Evolutionary conservation across 1,284 basidiomycete genomes (phyloP), one percentile per base, ranked within the genome.

Genomic region (Tylopilus orsonianus): DNA sequence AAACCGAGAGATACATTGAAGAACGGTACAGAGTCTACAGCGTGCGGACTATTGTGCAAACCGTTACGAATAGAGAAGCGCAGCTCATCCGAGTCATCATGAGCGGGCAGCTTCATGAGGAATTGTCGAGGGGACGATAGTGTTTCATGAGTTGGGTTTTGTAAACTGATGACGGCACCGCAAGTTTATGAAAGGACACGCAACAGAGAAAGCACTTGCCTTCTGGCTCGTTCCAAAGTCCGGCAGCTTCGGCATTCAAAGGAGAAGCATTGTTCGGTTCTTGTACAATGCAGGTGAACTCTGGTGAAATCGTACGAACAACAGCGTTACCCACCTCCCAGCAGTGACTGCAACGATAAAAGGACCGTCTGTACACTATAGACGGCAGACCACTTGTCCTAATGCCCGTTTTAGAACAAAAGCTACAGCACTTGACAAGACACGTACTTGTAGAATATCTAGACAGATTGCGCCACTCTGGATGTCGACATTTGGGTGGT

Each of bases 301-400:
- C 36, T 10, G 10, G 36, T 19, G 7, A 32, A 5, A 30, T 4
- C 6, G 13, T 8, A 22, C 14, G 1, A 24, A n/a, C 34, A 22
- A 13, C 9, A 37, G 13, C 8, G 19, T 0, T 6, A 69, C 79
- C 36, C 59, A 90, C 90, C 89, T 58, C 90, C 90, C 39, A 93
- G 76, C 23, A 93, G 71, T 8, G 87, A 90, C 60, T 93, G 90
- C 48, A 93, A 67, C 8, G 90, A 93, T n/a, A 93, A 71, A 12
- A 93, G 75, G 37, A 93, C 88, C 0, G 90, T 92, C 56, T 92
- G 88, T 24, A 93, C 91, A 49, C 87, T 90, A 65, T 93, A 91
- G 2, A 93, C 85, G 8, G 91, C 90, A 10, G 88, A 90, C 90
- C 90, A 93, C 64, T 93, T 89, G 67, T 93, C 90, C 86, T 93